phyloP scores from a whole-genome alignment of 2,329 filamentous ascomycete species.

The Eurotiales sp. region DNA sequence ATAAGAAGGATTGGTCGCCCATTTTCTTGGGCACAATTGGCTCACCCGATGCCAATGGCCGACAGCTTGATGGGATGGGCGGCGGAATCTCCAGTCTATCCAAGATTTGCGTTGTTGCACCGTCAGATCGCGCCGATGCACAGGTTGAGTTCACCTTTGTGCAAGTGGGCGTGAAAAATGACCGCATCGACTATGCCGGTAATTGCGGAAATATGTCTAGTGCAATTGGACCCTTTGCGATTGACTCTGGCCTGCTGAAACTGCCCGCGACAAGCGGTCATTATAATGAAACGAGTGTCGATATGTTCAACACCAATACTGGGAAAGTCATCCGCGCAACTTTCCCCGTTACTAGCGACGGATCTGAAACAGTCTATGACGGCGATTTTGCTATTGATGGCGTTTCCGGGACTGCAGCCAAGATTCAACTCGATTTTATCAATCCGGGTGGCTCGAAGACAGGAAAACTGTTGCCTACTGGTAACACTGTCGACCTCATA shows the following conservation, averaged over 20 bases:
- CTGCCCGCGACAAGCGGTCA: slow-evolving; percentile 17
- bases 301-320: slow-evolving; percentile 70
- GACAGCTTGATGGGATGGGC: slow-evolving; percentile 70
- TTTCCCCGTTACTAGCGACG: slow-evolving; percentile 50
- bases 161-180: slow-evolving; percentile 61
- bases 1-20: slow-evolving; percentile 45
- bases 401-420: slow-evolving; percentile 56
- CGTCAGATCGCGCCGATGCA: slow-evolving; percentile 45
- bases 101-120: slow-evolving; percentile 66
- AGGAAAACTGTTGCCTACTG: slow-evolving; percentile 59
- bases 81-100: slow-evolving; percentile 65
- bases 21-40: slow-evolving; percentile 61
- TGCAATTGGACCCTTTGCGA: slow-evolving; percentile 62
- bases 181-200: slow-evolving; percentile 60
- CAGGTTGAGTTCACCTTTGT: slow-evolving; percentile 71
- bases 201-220: slow-evolving; percentile 75
- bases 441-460: slow-evolving; percentile 63
- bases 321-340: slow-evolving; percentile 58
- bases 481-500: slow-evolving; percentile 51
- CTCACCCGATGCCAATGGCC: slow-evolving; percentile 61
- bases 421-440: slow-evolving; percentile 59
- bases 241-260: slow-evolving; percentile 51
- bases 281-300: slow-evolving; percentile 46
- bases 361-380: slow-evolving; percentile 41
- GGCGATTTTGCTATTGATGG: slow-evolving; percentile 63